These are phyloP conservation scores for Aspergillus sp. DNA, from an alignment of 2,329 filamentous ascomycete species.

Conservation along the genomic window DNA sequence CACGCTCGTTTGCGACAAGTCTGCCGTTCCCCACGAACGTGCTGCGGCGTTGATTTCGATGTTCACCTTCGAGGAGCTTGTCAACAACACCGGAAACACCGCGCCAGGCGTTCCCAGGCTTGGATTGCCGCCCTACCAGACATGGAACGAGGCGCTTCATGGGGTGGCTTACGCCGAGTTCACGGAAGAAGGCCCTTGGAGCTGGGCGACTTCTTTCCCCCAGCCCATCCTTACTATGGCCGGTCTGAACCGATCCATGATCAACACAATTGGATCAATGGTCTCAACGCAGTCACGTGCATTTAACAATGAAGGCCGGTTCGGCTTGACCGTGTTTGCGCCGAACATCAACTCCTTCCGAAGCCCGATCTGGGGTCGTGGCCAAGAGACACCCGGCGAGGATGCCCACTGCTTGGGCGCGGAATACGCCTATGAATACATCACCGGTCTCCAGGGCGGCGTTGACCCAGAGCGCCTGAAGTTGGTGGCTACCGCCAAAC, in stretches of 20 bases:
- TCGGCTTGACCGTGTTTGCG: constrained; percentile 33
- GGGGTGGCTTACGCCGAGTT: constrained; percentile 53
- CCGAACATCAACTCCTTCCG: constrained; percentile 60
- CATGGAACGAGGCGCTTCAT: constrained; percentile 53
- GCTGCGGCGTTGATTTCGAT: constrained; percentile 42
- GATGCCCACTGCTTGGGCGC: constrained; percentile 42
- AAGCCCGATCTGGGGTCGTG: constrained; percentile 55
- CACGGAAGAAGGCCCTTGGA: constrained; percentile 44
- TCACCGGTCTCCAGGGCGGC: constrained; percentile 46
- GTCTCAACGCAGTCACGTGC: constrained; percentile 53
- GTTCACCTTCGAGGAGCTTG: constrained; percentile 46
- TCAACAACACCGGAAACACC: constrained; percentile 44
- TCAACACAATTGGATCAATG: constrained; percentile 47
- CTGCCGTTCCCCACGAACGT: constrained; percentile 31
- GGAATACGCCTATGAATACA: constrained; percentile 44
- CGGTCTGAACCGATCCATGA: constrained; percentile 54
- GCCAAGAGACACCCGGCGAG: constrained; percentile 52
- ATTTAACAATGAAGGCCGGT: constrained; percentile 52
- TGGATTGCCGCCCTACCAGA: constrained; percentile 50
- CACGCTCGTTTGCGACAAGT: constrained; percentile 43
- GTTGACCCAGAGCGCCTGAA: constrained; percentile 28
- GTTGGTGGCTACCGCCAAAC: constrained; percentile 48
- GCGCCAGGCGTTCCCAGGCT: constrained; percentile 46
- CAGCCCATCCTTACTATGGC: constrained; percentile 54
- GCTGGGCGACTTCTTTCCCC: constrained; percentile 56